These are phyloP conservation scores for Lyophyllum shimeji DNA, from an alignment of 768 basidiomycete genomes.

Conservation along the genomic window DNA sequence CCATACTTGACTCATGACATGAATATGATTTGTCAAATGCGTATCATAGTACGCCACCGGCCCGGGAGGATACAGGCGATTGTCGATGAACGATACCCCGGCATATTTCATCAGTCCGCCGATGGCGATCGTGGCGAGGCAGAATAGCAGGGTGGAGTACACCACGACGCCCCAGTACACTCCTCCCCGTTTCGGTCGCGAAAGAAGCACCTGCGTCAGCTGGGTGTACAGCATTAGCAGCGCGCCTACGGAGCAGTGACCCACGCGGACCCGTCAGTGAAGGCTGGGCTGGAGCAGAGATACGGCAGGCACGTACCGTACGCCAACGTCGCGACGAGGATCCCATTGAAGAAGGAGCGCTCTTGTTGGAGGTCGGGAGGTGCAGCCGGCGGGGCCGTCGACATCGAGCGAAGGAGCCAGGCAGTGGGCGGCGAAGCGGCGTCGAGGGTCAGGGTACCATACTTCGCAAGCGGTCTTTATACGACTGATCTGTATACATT, in stretches of 20 bases:
- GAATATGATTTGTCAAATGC: constrained; percentile 10
- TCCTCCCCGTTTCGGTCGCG: constrained; percentile 18
- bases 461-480: not conserved
- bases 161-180: constrained; percentile 20
- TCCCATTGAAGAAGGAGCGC: constrained; percentile 17
- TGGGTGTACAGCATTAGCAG: constrained; percentile 21
- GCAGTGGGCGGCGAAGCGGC: not conserved
- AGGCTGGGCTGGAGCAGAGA: not conserved
- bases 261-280: not conserved
- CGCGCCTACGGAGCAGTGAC: constrained; percentile 15
- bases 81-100: constrained; percentile 14
- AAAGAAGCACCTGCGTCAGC: constrained; percentile 20
- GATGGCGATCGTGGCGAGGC: constrained; percentile 17
- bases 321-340: constrained; percentile 16
- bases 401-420: constrained; percentile 1
- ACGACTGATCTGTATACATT: too few relatives aligned
- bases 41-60: constrained; percentile 5
- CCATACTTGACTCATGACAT: constrained; percentile 22
- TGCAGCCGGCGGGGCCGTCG: not conserved
- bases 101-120: constrained; percentile 18
- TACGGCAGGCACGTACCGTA: constrained; percentile 9
- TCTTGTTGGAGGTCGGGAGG: not conserved
- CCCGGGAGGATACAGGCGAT: constrained; percentile 1
- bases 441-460: constrained; percentile 13
- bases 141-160: constrained; percentile 19